phyloP scores from a whole-genome alignment of 192 early-diverging fungal species.

The Dissophora ornata region DNA sequence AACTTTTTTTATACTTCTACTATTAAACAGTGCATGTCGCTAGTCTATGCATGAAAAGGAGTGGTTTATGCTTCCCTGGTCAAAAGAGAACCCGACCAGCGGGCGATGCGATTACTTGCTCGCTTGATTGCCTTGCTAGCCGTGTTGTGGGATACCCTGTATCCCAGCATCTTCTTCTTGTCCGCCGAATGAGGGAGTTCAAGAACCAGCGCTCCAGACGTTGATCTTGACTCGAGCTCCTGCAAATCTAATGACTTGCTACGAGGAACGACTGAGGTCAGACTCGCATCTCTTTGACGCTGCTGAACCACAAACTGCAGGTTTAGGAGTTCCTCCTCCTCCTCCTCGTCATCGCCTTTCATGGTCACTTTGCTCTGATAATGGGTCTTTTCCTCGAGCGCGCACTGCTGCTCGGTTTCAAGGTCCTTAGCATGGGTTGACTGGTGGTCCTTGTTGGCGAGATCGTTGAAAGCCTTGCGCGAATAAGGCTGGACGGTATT shows the following conservation, averaged over 20 bases:
- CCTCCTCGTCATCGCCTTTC: not conserved
- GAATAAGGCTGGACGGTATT: not conserved
- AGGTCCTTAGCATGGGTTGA: not conserved
- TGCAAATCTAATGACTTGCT: conserved; percentile 28
- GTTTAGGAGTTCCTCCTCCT: not conserved
- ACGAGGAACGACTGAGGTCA: no score
- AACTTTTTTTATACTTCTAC: no score
- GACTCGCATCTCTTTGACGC: no score
- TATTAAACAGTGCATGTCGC: no score
- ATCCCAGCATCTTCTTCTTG: conserved; percentile 20
- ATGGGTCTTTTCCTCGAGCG: no score
- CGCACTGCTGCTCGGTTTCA: no score
- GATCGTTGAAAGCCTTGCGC: conserved; percentile 12
- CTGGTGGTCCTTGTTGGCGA: not conserved
- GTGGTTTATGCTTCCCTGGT: conserved; percentile 25
- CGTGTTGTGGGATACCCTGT: conserved; percentile 22
- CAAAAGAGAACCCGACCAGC: conserved; percentile 29
- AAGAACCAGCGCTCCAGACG: no score
- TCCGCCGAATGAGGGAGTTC: conserved; percentile 14
- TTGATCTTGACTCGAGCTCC: conserved; percentile 16
- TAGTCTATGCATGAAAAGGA: no score
- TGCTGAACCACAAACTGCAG: no score
- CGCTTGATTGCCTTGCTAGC: conserved; percentile 43
- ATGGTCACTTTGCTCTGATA: no score
- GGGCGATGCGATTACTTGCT: conserved; percentile 25